Evolutionary conservation across 2,329 filamentous ascomycete genomes (phyloP), one percentile per base, ranked within the genome.

Genomic region (Apiospora phragmitis): DNA sequence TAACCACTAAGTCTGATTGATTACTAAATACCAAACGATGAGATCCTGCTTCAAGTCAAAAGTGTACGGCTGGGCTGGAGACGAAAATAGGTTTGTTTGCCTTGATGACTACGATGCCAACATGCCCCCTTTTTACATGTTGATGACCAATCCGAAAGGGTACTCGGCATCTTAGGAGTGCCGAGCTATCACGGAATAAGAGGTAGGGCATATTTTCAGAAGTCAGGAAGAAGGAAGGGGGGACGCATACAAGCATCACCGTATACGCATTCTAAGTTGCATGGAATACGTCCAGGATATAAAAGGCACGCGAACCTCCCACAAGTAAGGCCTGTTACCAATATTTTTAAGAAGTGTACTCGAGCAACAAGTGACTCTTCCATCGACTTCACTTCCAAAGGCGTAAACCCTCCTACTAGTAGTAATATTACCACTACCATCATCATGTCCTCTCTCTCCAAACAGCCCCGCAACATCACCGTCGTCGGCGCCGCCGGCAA

Each of bases 401-500:
- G 38, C n/a, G 4, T n/a, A 45, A 45, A 8, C 11, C n/a, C n/a
- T 11, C 45, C 8, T 8, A 24, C 21, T 7, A 16, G 14, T 5
- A 55, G 14, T 6, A 26, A 0, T 1, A 14, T 5, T 12, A 29
- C 16, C 29, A 21, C 5, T 9, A 26, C 1, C 26, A 62, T 18
- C 59, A 72, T 4, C n/a, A 75, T 75, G 73, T 38, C 71, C 21
- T 16, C 29, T 21, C 16, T 59, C 29, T 16, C 71, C 9, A 75
- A 75, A 66, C 71, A 71, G 38, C 68, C 65, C 32, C 75, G 74
- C 7, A 74, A 75, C 9, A 70, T 76, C 49, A 59, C 73, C 59
- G 21, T 76, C 29, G 72, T 75, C 29, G 75, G 75, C 45, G 80
- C 75, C 72, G 75, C 72, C 11, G 80, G 80, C 26, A 76, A 71